Evolutionary conservation across 1,284 basidiomycete species (phyloP).

Genomic region (Ustilago hordei): DNA sequence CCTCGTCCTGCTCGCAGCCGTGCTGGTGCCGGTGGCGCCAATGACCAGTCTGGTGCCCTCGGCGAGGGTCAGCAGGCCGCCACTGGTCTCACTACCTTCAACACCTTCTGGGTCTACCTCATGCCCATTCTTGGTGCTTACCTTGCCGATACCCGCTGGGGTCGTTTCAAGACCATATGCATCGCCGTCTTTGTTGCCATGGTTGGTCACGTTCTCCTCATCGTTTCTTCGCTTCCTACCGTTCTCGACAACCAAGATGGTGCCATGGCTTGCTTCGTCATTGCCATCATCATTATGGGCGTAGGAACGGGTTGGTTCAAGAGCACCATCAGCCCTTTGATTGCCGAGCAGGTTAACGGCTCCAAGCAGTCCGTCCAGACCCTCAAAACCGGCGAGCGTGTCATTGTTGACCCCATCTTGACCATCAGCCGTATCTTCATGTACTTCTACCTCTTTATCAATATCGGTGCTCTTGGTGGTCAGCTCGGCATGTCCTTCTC

Average conservation of each 20-base stretch:
- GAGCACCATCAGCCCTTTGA: slow-evolving; percentile 68
- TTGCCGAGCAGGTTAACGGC: slow-evolving; percentile 72
- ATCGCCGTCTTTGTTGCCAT: slow-evolving; percentile 70
- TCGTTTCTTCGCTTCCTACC: slow-evolving; percentile 78
- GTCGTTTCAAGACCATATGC: slow-evolving; percentile 72
- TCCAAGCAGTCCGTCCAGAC: slow-evolving; percentile 58
- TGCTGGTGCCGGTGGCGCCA: slow-evolving; percentile 54
- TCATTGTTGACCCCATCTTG: slow-evolving; percentile 82
- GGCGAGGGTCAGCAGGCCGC: slow-evolving; percentile 64
- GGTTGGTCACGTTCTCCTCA: slow-evolving; percentile 77
- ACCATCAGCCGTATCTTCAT: slow-evolving; percentile 72
- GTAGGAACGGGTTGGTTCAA: slow-evolving; percentile 83
- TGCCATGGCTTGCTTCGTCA: slow-evolving; percentile 76
- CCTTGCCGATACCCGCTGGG: slow-evolving; percentile 71
- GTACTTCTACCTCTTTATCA: slow-evolving; percentile 69
- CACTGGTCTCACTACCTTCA: slow-evolving; percentile 67
- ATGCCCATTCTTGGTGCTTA: slow-evolving; percentile 67
- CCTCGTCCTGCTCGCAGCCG: slow-evolving; percentile 54
- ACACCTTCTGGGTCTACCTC: slow-evolving; percentile 66
- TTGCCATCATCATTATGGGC: slow-evolving; percentile 67
- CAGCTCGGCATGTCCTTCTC: slow-evolving; percentile 71
- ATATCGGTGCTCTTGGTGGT: slow-evolving; percentile 65
- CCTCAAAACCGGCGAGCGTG: slow-evolving; percentile 77
- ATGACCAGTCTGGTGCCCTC: slow-evolving; percentile 63
- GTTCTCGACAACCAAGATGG: slow-evolving; percentile 75